Conservation (phyloP, 192 early-diverging fungal genomes). For the Entomortierella lignicola region DNA sequence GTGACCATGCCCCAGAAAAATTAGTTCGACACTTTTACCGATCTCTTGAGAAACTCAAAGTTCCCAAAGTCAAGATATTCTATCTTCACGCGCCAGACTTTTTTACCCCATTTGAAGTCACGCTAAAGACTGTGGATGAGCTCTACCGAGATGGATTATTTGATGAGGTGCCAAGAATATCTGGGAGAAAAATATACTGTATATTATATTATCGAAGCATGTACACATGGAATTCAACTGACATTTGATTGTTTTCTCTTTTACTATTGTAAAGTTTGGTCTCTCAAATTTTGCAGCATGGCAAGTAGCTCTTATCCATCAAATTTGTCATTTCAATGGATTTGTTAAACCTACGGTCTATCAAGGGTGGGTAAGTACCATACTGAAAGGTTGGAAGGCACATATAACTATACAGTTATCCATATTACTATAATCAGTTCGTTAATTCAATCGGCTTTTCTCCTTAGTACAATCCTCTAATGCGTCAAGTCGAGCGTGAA, state of each 20-base stretch:
- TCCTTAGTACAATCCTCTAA: slow-evolving; percentile 21
- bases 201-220: too few relatives aligned
- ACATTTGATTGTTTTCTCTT: too few relatives aligned
- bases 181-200: too few relatives aligned
- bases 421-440: too few relatives aligned
- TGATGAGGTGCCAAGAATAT: slow-evolving; percentile 3
- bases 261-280: slow-evolving; percentile 25
- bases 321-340: slow-evolving; percentile 43
- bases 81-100: slow-evolving; percentile 74
- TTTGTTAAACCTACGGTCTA: slow-evolving; percentile 52
- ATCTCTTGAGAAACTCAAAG: slow-evolving; percentile 61
- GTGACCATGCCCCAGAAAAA: slow-evolving; percentile 50
- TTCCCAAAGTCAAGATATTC: slow-evolving; percentile 67
- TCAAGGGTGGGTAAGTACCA: slow-evolving; percentile 27
- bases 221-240: too few relatives aligned
- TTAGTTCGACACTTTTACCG: slow-evolving; percentile 28
- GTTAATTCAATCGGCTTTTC: background rate
- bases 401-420: too few relatives aligned
- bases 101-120: slow-evolving; percentile 61
- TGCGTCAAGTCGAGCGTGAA: slow-evolving; percentile 30
- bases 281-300: slow-evolving; percentile 47
- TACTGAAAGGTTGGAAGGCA: too few relatives aligned
- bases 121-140: slow-evolving; percentile 66
- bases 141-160: slow-evolving; percentile 65
- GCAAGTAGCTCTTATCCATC: slow-evolving; percentile 37